These are phyloP conservation scores for Calonectria pauciramosa DNA, from an alignment of 2,329 filamentous ascomycete genomes.

Conservation along the genomic window DNA sequence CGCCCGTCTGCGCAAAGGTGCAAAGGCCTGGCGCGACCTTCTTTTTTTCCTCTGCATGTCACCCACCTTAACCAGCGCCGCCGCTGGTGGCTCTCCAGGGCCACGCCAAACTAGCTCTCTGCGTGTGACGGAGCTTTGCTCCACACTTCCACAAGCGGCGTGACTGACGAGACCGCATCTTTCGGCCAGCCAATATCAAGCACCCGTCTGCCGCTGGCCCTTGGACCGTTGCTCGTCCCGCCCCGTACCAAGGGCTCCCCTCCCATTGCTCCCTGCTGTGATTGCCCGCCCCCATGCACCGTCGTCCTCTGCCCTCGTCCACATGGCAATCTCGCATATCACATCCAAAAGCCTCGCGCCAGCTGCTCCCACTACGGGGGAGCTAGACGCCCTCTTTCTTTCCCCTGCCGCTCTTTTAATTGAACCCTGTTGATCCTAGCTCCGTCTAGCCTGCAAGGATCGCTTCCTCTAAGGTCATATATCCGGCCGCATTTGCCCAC, in stretches of 20 bases:
- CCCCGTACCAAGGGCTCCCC: constrained; percentile 21
- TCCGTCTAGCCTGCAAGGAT: constrained; percentile 36
- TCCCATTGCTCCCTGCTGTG: constrained; percentile 37
- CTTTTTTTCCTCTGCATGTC: constrained; percentile 42
- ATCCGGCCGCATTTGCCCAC: constrained; percentile 41
- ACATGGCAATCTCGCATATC: constrained; percentile 49
- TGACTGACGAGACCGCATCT: constrained; percentile 39
- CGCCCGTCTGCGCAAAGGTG: constrained; percentile 16
- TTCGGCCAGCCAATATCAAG: constrained; percentile 67
- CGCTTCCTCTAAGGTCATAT: constrained; percentile 44
- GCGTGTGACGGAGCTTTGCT: constrained; percentile 43
- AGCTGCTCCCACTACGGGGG: constrained; percentile 22
- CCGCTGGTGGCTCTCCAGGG: constrained; percentile 37
- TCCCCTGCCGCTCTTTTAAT: constrained; percentile 33
- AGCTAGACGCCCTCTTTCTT: constrained; percentile 27
- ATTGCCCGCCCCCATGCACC: constrained; percentile 38
- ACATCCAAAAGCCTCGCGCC: constrained; percentile 35
- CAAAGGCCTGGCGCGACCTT: constrained; percentile 25
- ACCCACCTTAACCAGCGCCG: constrained; percentile 41
- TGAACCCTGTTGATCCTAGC: constrained; percentile 34
- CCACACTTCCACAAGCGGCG: constrained; percentile 41
- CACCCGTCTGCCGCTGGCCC: constrained; percentile 60
- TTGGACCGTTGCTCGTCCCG: constrained; percentile 36
- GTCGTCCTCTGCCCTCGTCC: constrained; percentile 35
- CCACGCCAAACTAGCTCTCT: constrained; percentile 32